Base-by-base conservation (phyloP, 2,329 filamentous ascomycete species). In the Paraphoma chrysanthemicola region DNA sequence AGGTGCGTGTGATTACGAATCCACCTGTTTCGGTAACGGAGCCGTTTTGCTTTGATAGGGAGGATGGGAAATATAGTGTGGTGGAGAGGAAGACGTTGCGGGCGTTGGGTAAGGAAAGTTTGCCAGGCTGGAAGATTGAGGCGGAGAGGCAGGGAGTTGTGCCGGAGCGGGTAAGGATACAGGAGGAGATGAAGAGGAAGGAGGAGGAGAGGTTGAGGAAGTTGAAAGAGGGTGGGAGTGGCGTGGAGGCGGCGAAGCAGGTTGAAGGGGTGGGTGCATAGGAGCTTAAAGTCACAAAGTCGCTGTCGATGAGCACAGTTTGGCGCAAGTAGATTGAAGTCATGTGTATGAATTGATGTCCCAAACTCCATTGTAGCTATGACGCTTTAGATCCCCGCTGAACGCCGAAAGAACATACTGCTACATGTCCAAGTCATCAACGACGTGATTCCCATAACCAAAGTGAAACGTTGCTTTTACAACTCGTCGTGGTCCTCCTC, bases 401-500 rank as follows among this genome's bases (percentile, higher is more conserved):
- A 47, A 47, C 10, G 39, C 3, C 28, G 51, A 48, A 46, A 55
- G 52, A 59, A 56, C 33, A 36, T 36, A 36, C 33, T 36, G 33
- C 33, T 36, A 36, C 33, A 36, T 10, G 14, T 36, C 33, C 33
- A 55, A 60, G 45, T 44, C 51, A 62, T 58, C 51, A 60, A 53
- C 16, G 16, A 67, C 63, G 49, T 66, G 61, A 54, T 65, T 62
- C 56, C 60, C 57, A 33, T 56, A 45, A 56, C 54, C 54, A 45
- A 23, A 52, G 41, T 49, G 53, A 52, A 62, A 60, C 39, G 30
- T 46, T 44, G 46, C 17, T 38, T 84, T 83, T 91, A 94, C 83
- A 94, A 83, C 83, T 94, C 91, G 73, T 94, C 91, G 72, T 92
- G 90, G 43, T 73, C 74, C 46, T 66, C 65, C 38, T 65, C 73